These are phyloP conservation scores for Monosporozyma unispora DNA, from an alignment of 805 yeast genomes.

Conservation along the genomic window DNA sequence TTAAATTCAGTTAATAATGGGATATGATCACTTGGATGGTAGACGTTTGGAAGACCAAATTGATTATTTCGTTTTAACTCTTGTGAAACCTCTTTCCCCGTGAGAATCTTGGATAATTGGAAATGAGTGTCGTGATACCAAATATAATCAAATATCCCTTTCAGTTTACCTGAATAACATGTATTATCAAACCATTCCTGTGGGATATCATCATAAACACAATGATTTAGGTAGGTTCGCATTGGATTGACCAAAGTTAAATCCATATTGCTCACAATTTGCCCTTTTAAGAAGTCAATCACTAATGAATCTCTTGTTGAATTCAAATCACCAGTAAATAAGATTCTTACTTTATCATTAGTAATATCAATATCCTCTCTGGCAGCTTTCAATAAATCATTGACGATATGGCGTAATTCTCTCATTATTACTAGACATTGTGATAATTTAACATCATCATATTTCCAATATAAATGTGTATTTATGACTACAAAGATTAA, in stretches of 20 bases:
- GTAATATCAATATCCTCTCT: constrained; percentile 9
- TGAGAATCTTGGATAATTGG: constrained; percentile 37
- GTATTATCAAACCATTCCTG: constrained; percentile 31
- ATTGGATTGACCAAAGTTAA: constrained; percentile 26
- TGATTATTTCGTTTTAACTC: constrained; percentile 18
- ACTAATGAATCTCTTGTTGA: constrained; percentile 43
- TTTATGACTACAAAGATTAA: constrained; percentile 41
- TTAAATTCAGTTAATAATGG: constrained; percentile 35
- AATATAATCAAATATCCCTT: constrained; percentile 49
- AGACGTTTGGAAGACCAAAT: constrained; percentile 45
- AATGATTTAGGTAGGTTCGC: constrained; percentile 28
- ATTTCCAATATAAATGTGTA: constrained; percentile 56
- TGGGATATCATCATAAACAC: constrained; percentile 25
- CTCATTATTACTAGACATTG: constrained; percentile 42
- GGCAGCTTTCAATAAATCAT: constrained; percentile 15
- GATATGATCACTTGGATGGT: constrained; percentile 51
- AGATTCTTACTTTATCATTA: constrained; percentile 26
- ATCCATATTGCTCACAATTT: constrained; percentile 22
- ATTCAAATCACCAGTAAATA: constrained; percentile 52
- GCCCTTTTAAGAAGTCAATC: constrained; percentile 35
- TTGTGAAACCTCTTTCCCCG: constrained; percentile 33
- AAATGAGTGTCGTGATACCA: constrained; percentile 41
- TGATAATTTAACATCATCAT: constrained; percentile 44
- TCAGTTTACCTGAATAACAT: constrained; percentile 41
- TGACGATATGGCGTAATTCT: constrained; percentile 25